Evolutionary conservation across 805 yeast genomes (phyloP).

Genomic region (Ogataea sp.): DNA sequence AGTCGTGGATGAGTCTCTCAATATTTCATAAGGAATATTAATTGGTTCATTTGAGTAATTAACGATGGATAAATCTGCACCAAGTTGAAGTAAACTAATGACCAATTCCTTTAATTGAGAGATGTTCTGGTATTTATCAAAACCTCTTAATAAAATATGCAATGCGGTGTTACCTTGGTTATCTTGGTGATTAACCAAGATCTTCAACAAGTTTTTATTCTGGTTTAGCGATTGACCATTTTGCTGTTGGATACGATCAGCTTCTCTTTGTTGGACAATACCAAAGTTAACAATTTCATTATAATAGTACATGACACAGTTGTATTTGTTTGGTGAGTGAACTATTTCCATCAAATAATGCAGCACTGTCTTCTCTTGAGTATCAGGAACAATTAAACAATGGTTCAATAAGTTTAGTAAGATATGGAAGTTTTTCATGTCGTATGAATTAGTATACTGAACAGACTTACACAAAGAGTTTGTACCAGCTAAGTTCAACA

Average conservation of each 20-base stretch:
- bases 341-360: slow-evolving; percentile 58
- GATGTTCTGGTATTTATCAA: too few relatives aligned
- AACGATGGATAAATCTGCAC: slow-evolving; percentile 29
- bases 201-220: slow-evolving; percentile 39
- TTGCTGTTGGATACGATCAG: slow-evolving; percentile 12
- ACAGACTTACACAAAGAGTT: slow-evolving; percentile 64
- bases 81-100: slow-evolving; percentile 34
- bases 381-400: slow-evolving; percentile 65
- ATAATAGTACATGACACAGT: slow-evolving; percentile 49
- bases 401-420: slow-evolving; percentile 54
- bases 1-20: slow-evolving; percentile 6
- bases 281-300: slow-evolving; percentile 21
- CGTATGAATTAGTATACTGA: slow-evolving; percentile 66
- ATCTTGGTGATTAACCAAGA: slow-evolving; percentile 70
- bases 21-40: slow-evolving; percentile 13
- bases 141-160: slow-evolving; percentile 58
- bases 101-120: slow-evolving; percentile 40
- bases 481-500: slow-evolving; percentile 49
- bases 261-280: slow-evolving; percentile 21
- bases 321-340: slow-evolving; percentile 33
- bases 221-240: slow-evolving; percentile 9
- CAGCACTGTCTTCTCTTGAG: slow-evolving; percentile 62
- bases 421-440: slow-evolving; percentile 48
- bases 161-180: slow-evolving; percentile 78
- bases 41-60: slow-evolving; percentile 11